These are phyloP conservation scores for Rhodomyrtus tomentosa DNA, from an alignment of 345 rosid genomes.

Conservation along the genomic window DNA sequence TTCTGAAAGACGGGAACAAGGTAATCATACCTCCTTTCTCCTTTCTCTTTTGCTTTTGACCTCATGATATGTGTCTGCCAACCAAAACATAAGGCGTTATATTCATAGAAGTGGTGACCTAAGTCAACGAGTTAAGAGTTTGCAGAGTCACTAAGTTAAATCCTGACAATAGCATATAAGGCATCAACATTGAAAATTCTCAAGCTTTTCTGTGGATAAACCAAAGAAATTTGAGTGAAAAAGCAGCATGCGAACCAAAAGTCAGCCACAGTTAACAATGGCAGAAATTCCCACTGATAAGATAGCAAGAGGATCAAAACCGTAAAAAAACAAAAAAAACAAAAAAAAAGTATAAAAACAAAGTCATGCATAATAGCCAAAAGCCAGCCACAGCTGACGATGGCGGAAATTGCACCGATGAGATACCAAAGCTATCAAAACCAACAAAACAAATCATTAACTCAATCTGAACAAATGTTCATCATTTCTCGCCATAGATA, in stretches of 20 bases:
- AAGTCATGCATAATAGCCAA: not conserved
- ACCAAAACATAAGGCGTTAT: not conserved
- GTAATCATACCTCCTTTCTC: slow-evolving; percentile 53
- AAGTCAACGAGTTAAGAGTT: not conserved
- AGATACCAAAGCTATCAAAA: not conserved
- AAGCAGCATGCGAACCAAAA: not conserved
- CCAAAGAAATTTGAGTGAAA: not conserved
- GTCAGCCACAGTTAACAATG: not conserved
- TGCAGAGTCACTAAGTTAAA: not conserved
- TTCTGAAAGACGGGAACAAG: not conserved
- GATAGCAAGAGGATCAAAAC: not conserved
- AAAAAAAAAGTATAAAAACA: not conserved
- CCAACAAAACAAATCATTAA: not conserved
- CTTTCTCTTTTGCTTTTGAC: slow-evolving; percentile 59
- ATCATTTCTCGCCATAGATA: not conserved
- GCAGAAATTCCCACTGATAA: not conserved
- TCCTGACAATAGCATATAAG: not conserved
- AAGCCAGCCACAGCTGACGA: not conserved
- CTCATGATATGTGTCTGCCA: slow-evolving; percentile 88
- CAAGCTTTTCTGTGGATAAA: not conserved
- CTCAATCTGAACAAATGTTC: not conserved
- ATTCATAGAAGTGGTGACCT: not conserved
- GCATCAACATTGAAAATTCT: not conserved
- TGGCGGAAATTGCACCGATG: not conserved
- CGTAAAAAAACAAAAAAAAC: not conserved